A percentile compares a stretch with the other conserved stretches of the same genome.
Conservation (phyloP, 805 yeast genomes). For the Kazachstania martiniae region DNA sequence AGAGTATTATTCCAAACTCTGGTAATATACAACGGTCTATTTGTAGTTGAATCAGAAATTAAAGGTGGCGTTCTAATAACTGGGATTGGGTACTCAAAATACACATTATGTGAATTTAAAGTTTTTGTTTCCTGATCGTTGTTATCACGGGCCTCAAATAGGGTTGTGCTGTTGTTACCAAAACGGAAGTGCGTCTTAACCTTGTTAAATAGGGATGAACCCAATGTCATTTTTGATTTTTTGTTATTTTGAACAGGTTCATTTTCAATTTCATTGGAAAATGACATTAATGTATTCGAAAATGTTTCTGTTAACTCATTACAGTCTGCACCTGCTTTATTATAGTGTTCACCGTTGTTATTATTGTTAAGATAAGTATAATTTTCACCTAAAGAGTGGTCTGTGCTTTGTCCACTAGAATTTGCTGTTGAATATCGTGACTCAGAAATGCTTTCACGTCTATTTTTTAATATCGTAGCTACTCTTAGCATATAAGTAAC, state of each 20-base stretch:
- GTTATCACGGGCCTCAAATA: conserved; percentile 1
- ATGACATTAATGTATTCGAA: conserved; percentile 1
- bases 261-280: conserved; percentile 7
- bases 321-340: conserved; percentile 5
- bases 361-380: background rate
- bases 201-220: conserved; percentile 11
- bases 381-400: background rate
- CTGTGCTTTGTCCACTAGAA: background rate
- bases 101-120: conserved; percentile 6
- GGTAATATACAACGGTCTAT: conserved; percentile 69
- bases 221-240: background rate
- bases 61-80: conserved; percentile 35
- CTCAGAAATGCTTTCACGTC: background rate
- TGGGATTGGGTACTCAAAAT: conserved; percentile 26
- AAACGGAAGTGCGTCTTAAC: conserved; percentile 19
- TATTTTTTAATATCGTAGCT: conserved; percentile 4
- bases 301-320: conserved; percentile 7
- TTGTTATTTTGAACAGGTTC: conserved; percentile 5
- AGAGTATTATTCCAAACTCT: conserved; percentile 66
- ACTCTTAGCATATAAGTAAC: conserved; percentile 14
- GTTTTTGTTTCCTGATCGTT: background rate
- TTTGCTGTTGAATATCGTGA: background rate
- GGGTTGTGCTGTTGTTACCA: background rate
- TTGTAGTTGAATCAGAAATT: conserved; percentile 32
- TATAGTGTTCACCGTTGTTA: background rate